Evolutionary conservation across 2,329 filamentous ascomycete species (phyloP).

Genomic region (Diaporthe citrichinensis): DNA sequence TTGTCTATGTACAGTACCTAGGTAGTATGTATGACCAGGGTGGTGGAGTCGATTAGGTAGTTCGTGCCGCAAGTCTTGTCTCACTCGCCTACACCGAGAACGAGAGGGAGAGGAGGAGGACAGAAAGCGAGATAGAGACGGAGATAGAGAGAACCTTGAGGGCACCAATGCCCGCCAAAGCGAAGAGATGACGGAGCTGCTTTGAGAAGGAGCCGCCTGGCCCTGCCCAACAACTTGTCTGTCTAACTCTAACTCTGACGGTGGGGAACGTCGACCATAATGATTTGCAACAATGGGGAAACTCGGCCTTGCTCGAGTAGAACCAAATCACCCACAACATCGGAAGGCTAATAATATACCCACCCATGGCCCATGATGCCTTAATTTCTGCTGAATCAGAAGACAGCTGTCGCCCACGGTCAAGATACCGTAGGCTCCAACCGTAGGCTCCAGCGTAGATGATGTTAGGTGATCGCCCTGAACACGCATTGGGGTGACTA

Average conservation of each 20-base stretch:
- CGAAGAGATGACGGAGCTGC: neutral
- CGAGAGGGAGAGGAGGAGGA: neutral
- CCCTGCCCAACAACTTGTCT: neutral
- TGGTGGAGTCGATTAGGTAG: neutral
- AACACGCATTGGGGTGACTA: neutral
- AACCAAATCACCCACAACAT: neutral
- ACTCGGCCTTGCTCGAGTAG: constrained; percentile 19
- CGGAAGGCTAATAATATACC: constrained; percentile 12
- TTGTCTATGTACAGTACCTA: neutral
- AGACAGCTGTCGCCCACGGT: neutral
- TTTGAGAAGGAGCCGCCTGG: neutral
- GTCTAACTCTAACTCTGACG: neutral
- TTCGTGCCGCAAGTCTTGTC: constrained; percentile 18
- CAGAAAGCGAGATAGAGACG: neutral
- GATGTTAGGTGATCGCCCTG: neutral
- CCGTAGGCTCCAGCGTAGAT: too few species aligned
- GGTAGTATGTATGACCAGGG: constrained; percentile 25
- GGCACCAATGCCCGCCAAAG: neutral
- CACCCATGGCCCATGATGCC: neutral
- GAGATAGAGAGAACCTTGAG: neutral
- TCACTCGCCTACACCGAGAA: constrained; percentile 16
- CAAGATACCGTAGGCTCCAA: neutral
- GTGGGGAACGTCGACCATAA: neutral
- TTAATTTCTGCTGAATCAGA: neutral
- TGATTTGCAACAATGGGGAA: constrained; percentile 30